These are phyloP conservation scores for Ceratobasidium theobromae DNA, from an alignment of 1,284 basidiomycete species.

Conservation along the genomic window DNA sequence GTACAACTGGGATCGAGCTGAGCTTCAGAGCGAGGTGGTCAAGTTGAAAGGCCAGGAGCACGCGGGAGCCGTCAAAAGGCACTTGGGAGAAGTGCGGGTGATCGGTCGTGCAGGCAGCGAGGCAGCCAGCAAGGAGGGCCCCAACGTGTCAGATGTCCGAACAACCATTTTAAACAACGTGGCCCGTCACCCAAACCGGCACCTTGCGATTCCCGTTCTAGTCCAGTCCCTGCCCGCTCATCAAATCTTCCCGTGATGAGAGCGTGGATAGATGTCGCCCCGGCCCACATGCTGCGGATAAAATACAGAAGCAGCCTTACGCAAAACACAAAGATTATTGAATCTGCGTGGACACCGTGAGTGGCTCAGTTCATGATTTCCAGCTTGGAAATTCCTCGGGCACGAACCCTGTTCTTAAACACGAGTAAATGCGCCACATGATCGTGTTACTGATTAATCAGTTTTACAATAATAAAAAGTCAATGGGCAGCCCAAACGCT, in stretches of 20 bases:
- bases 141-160: constrained; percentile 14
- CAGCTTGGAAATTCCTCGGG: no score
- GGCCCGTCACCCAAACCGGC: constrained; percentile 1
- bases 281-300: constrained; percentile 9
- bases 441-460: no score
- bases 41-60: constrained; percentile 21
- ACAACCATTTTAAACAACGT: constrained; percentile 18
- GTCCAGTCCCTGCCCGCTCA: neutral
- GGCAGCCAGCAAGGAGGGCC: neutral
- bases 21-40: constrained; percentile 15
- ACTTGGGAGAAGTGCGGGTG: neutral
- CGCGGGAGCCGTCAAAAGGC: neutral
- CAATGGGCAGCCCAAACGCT: no score
- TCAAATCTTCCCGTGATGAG: constrained; percentile 12
- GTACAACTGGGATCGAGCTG: neutral
- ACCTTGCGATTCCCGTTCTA: neutral
- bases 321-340: no score
- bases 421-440: no score
- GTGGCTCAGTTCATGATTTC: no score
- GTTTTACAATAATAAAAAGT: no score
- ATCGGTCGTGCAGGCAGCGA: constrained; percentile 7
- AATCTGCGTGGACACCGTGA: no score
- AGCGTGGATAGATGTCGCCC: neutral
- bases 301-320: neutral
- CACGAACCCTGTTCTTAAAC: no score